A percentile compares a stretch with the other conserved stretches of the same genome.
Evolutionary conservation across 352 stramenopile genomes (phyloP).

Genomic region (Phytopythium oedochilum): DNA sequence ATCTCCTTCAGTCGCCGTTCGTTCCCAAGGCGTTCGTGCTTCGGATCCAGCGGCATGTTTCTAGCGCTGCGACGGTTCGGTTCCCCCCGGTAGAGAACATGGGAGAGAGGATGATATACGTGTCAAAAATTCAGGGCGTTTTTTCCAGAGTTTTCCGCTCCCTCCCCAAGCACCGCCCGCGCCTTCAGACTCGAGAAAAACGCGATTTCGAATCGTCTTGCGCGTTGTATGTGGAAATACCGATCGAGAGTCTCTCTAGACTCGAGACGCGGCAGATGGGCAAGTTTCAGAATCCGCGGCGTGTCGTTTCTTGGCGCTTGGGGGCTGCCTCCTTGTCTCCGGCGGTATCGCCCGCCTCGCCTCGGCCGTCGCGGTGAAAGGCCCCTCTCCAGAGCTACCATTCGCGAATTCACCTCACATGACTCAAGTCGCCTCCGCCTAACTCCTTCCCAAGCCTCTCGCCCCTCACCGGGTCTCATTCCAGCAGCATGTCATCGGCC

Average conservation of each 20-base stretch:
- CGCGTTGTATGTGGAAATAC: not conserved
- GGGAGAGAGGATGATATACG: too few species aligned
- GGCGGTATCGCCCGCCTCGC: not conserved
- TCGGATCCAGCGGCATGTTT: not conserved
- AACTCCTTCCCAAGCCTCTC: not conserved
- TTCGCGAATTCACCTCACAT: not conserved
- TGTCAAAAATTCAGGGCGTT: too few species aligned
- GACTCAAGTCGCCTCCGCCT: not conserved
- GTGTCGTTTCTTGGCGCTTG: not conserved
- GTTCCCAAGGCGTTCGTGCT: not conserved
- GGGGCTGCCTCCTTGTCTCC: not conserved
- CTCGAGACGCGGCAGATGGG: not conserved
- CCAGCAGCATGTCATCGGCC: not conserved
- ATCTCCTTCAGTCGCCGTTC: not conserved
- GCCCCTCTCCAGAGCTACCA: not conserved
- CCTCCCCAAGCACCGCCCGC: too few species aligned
- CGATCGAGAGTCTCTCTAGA: too few species aligned
- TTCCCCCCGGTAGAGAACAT: not conserved
- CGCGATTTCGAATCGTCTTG: not conserved
- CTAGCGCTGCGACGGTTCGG: conserved; percentile 1
- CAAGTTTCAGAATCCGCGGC: not conserved
- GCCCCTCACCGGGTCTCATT: not conserved
- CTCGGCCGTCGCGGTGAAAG: too few species aligned
- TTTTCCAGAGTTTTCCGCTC: too few species aligned
- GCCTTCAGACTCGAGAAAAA: not conserved